These are phyloP conservation scores for Amanita inopinata DNA, from an alignment of 768 basidiomycete genomes.

Conservation along the genomic window DNA sequence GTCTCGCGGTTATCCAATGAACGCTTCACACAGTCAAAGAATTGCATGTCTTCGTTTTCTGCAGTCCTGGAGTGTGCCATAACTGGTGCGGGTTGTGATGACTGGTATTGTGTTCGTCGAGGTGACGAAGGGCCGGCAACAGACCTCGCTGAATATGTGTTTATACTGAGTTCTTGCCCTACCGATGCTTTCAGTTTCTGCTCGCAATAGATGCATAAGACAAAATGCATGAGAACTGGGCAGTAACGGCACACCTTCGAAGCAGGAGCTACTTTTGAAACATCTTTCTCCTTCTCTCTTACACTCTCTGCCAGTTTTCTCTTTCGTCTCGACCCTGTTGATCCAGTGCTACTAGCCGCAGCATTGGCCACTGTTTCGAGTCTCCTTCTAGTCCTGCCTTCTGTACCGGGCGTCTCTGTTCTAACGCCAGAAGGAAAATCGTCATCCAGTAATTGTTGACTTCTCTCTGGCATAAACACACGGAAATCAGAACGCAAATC, in stretches of 20 bases:
- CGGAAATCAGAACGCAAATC: conserved; percentile 68
- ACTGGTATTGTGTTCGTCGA: conserved; percentile 21
- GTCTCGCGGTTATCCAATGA: conserved; percentile 63
- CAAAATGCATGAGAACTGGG: no score
- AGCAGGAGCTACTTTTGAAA: conserved; percentile 16
- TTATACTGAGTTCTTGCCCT: conserved; percentile 27
- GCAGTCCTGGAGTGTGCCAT: conserved; percentile 20
- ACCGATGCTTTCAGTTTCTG: conserved; percentile 30
- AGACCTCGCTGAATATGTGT: conserved; percentile 28
- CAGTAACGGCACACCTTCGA: no score
- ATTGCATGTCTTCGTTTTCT: conserved; percentile 48
- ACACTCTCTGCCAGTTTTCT: conserved; percentile 48
- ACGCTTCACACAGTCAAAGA: conserved; percentile 86
- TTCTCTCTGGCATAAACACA: conserved; percentile 62
- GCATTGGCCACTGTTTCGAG: conserved; percentile 28
- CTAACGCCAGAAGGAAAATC: conserved; percentile 20
- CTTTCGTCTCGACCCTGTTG: conserved; percentile 58
- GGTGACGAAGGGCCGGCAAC: conserved; percentile 25
- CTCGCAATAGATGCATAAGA: conserved; percentile 9
- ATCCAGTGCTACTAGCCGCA: conserved; percentile 17
- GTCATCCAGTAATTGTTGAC: conserved; percentile 41
- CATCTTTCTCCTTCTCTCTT: conserved; percentile 30
- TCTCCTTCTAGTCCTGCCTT: conserved; percentile 36
- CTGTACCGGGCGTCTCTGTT: conserved; percentile 24
- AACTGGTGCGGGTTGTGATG: conserved; percentile 14